These are phyloP conservation scores for Boletus rubroflammeus DNA, from an alignment of 768 basidiomycete genomes.

Conservation along the genomic window DNA sequence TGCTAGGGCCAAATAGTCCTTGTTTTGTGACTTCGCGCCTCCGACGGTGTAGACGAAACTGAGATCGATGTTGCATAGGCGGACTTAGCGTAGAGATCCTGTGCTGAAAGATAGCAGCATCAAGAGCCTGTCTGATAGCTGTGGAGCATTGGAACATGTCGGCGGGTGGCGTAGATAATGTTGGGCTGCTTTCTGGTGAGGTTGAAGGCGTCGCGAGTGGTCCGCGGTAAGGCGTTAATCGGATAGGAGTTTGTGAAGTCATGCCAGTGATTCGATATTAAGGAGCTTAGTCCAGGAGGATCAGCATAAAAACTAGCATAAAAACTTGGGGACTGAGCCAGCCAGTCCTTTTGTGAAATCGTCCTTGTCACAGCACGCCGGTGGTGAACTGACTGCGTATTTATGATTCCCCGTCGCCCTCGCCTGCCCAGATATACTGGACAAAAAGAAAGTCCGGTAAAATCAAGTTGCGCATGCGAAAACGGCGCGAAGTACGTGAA, in stretches of 20 bases:
- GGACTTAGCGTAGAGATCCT: slow-evolving; percentile 6
- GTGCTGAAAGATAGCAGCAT: slow-evolving; percentile 10
- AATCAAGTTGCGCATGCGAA: slow-evolving; percentile 2
- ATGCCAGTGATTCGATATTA: slow-evolving; percentile 22
- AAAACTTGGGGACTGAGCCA: slow-evolving; percentile 25
- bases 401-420: slow-evolving; percentile 19
- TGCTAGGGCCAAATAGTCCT: neutral
- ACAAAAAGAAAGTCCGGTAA: slow-evolving; percentile 21
- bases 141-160: slow-evolving; percentile 9
- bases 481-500: slow-evolving; percentile 16
- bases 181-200: slow-evolving; percentile 19
- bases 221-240: slow-evolving; percentile 23
- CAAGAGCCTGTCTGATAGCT: slow-evolving; percentile 1
- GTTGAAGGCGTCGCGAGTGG: slow-evolving; percentile 25
- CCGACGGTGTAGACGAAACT: neutral
- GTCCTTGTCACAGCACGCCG: slow-evolving; percentile 8
- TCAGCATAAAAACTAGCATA: slow-evolving; percentile 19
- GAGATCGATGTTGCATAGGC: neutral
- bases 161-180: slow-evolving; percentile 8
- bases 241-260: slow-evolving; percentile 26
- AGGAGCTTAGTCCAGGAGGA: slow-evolving; percentile 12
- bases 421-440: neutral
- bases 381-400: slow-evolving; percentile 9
- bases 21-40: neutral
- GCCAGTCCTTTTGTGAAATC: slow-evolving; percentile 24